phyloP scores from a whole-genome alignment of 306 rosid genomes.

The Notholithocarpus densiflorus region DNA sequence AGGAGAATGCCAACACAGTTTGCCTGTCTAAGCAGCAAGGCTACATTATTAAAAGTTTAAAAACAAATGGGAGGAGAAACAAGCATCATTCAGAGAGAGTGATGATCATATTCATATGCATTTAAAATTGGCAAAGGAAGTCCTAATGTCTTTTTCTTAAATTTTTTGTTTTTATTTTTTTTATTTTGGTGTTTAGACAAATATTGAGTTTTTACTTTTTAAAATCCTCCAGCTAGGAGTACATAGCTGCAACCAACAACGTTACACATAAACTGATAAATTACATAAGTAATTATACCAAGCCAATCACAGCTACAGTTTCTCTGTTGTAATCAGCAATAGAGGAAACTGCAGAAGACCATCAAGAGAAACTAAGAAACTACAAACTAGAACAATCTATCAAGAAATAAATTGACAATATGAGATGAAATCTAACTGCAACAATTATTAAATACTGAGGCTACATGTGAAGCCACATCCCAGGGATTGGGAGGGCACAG shows the following conservation, averaged over 20 bases:
- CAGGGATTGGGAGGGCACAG: too few relatives aligned
- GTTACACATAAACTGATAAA: not conserved
- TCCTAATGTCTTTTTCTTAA: too few relatives aligned
- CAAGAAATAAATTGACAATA: not conserved
- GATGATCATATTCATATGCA: not conserved
- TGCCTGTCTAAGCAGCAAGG: not conserved
- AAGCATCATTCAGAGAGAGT: not conserved
- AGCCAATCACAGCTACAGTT: not conserved
- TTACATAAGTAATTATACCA: not conserved
- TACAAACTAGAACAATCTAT: not conserved
- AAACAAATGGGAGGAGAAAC: not conserved
- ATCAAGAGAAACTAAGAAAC: not conserved
- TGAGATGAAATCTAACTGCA: not conserved
- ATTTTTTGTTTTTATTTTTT: too few relatives aligned
- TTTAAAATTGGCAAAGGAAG: too few relatives aligned
- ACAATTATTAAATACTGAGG: not conserved
- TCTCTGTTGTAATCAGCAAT: too few relatives aligned
- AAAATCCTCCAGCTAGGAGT: not conserved
- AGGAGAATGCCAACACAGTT: not conserved
- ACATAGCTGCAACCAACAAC: not conserved
- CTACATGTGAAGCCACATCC: too few relatives aligned
- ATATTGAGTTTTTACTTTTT: not conserved
- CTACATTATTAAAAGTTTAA: not conserved
- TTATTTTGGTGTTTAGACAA: not conserved
- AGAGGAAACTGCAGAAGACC: not conserved